These are phyloP conservation scores for Phyllosticta citriasiana DNA, from an alignment of 2,329 filamentous ascomycete genomes.

Conservation along the genomic window DNA sequence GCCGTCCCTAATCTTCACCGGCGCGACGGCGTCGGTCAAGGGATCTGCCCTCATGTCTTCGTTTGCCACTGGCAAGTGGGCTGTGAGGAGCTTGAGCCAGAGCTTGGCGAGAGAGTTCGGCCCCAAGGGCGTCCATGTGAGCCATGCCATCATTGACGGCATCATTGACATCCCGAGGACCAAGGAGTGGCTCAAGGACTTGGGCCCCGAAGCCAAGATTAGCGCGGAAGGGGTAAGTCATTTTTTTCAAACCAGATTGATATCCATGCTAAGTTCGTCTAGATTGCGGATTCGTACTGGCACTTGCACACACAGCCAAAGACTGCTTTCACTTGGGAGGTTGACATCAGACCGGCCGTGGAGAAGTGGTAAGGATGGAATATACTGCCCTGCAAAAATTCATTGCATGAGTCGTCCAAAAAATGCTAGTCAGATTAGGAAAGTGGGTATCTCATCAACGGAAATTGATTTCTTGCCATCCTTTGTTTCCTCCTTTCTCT, in stretches of 20 bases:
- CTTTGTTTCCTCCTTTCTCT: slow-evolving; percentile 17
- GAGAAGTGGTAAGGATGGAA: slow-evolving; percentile 62
- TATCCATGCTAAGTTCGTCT: slow-evolving; percentile 11
- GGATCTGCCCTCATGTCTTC: slow-evolving; percentile 58
- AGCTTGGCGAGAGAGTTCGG: slow-evolving; percentile 75
- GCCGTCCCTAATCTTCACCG: slow-evolving; percentile 75
- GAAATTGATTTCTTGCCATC: slow-evolving; percentile 16
- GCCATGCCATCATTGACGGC: slow-evolving; percentile 74
- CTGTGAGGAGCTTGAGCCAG: slow-evolving; percentile 62
- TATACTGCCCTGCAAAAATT: not conserved
- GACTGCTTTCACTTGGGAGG: slow-evolving; percentile 70
- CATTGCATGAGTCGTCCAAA: not conserved
- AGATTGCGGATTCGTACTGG: slow-evolving; percentile 88
- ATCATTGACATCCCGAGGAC: slow-evolving; percentile 72
- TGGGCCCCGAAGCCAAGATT: slow-evolving; percentile 57
- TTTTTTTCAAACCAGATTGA: not conserved
- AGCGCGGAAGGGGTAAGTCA: slow-evolving; percentile 59
- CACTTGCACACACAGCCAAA: slow-evolving; percentile 69
- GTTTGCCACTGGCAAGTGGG: slow-evolving; percentile 76
- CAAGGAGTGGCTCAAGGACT: slow-evolving; percentile 47
- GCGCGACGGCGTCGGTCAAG: slow-evolving; percentile 70
- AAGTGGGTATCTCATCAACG: slow-evolving; percentile 35
- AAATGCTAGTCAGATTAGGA: slow-evolving; percentile 26
- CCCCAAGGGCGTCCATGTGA: slow-evolving; percentile 72
- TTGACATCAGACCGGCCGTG: slow-evolving; percentile 69